Base-by-base conservation (phyloP, 495 filamentous ascomycete species). In the Penicillium fimorum region DNA sequence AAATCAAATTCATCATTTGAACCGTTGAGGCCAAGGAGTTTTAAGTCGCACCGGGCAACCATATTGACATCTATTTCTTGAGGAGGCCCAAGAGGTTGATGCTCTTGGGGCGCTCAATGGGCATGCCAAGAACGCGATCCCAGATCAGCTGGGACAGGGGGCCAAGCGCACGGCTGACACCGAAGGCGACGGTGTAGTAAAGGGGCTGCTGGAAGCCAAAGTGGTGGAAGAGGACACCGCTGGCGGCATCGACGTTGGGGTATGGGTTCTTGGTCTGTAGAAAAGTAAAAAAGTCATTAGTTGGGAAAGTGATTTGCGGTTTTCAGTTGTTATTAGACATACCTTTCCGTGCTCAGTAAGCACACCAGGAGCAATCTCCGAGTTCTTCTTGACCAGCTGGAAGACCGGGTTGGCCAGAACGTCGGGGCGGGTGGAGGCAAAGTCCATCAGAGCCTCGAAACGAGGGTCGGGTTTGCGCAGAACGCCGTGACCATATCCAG, bases 91-190 rank as follows among this genome's bases (percentile, higher is more conserved):
- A 75, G 57, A 98, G 77, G 76, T 96, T 91, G 70, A 97, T 93
- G 74, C 90, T 96, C 86, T 98, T 98, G 38, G 93, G 93, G 61
- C 94, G 76, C 84, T 98, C 94, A 71, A 98, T 98, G n/a, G 94
- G 94, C 64, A 97, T 75, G 24, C 94, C 94, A 53, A 98, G 73
- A 15, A 91, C 94, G 7, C 94, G 83, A 73, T 97, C 94, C 94
- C 94, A 97, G 68, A 98, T 88, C 58, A 98, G 78, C 73, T 98
- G 94, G 45, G 90, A 91, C 20, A 98, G 77, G 24, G 94, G 94
- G 10, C 94, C 94, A 29, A 98, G 74, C 13, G 93, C 92, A 69
- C 94, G 82, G 63, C 87, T 91, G 38, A 98, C 94, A 63, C 94
- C 94, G 60, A 98, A 98, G 7, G 92, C 96, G 20, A 91, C 94